These are phyloP conservation scores for Eucommia ulmoides DNA, from an alignment of 257 asterid genomes.

Conservation along the genomic window DNA sequence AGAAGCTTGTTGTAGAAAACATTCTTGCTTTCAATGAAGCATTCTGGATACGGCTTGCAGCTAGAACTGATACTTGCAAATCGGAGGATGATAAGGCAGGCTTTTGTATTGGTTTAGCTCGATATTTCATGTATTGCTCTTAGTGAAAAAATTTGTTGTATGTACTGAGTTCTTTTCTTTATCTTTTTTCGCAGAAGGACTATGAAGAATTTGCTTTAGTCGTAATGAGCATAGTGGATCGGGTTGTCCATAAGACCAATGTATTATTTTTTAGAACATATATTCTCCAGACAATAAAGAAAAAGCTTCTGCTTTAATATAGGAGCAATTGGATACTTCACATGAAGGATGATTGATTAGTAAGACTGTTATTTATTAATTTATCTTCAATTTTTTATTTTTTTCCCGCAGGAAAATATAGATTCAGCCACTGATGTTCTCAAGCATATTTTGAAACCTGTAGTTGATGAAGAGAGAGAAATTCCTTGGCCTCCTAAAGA, in stretches of 20 bases:
- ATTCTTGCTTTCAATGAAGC: conserved; percentile 86
- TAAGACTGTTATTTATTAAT: no score
- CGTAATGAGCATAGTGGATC: conserved; percentile 69
- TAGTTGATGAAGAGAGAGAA: conserved; percentile 60
- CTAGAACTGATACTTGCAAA: conserved; percentile 85
- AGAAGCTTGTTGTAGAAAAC: conserved; percentile 75
- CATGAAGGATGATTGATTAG: no score
- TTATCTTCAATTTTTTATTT: no score
- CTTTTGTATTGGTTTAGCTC: conserved; percentile 20
- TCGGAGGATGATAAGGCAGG: conserved; percentile 93
- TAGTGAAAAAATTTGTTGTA: conserved; percentile 1
- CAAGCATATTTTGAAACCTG: conserved; percentile 64
- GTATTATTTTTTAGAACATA: conserved; percentile 37
- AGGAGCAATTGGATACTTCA: no score
- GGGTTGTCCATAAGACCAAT: conserved; percentile 71
- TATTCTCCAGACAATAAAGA: no score
- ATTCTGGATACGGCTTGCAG: conserved; percentile 91
- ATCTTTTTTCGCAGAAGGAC: conserved; percentile 53
- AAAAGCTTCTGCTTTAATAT: no score
- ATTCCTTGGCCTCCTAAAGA: conserved; percentile 81
- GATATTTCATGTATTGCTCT: conserved; percentile 8
- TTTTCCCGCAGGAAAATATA: conserved; percentile 58
- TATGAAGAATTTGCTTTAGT: conserved; percentile 78
- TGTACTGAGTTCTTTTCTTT: conserved; percentile 13
- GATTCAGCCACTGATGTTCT: conserved; percentile 90